These are phyloP conservation scores for Globisporangium camurandrum DNA, from an alignment of 352 stramenopile genomes.

Conservation along the genomic window DNA sequence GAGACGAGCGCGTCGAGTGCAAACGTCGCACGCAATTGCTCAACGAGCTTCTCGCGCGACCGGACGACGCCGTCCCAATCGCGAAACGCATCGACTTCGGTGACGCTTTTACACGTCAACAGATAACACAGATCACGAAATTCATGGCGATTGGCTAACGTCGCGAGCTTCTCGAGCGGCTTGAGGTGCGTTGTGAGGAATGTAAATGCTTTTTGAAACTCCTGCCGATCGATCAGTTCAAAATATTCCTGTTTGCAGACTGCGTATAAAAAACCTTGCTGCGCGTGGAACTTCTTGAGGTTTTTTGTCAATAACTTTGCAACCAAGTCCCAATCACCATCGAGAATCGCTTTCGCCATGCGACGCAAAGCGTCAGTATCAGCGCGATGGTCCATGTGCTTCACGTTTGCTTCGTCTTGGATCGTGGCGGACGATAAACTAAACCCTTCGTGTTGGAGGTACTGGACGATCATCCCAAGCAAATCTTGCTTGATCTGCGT, in stretches of 20 bases:
- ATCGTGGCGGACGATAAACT: constrained; percentile 76
- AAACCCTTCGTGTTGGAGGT: constrained; percentile 78
- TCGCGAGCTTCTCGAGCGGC: constrained; percentile 77
- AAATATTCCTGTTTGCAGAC: constrained; percentile 87
- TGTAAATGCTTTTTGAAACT: constrained; percentile 87
- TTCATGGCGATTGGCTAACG: constrained; percentile 67
- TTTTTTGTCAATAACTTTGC: constrained; percentile 78
- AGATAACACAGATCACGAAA: constrained; percentile 88
- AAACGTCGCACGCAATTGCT: constrained; percentile 78
- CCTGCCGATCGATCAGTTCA: constrained; percentile 82
- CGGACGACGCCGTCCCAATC: constrained; percentile 77
- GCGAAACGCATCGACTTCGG: constrained; percentile 74
- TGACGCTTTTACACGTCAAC: constrained; percentile 84
- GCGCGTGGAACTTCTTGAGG: constrained; percentile 72
- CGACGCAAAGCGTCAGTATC: constrained; percentile 67
- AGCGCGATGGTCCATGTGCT: constrained; percentile 60
- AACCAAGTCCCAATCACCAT: constrained; percentile 83
- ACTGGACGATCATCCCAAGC: constrained; percentile 82
- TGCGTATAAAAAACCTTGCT: constrained; percentile 84
- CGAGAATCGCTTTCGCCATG: constrained; percentile 65
- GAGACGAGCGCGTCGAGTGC: constrained; percentile 69
- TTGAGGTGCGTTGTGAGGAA: constrained; percentile 87
- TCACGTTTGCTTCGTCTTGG: constrained; percentile 85
- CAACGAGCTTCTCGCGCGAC: constrained; percentile 78
- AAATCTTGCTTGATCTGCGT: constrained; percentile 81